A percentile compares a stretch with the other conserved stretches of the same genome.
Evolutionary conservation across 2,329 filamentous ascomycete species (phyloP).

Genomic region (Fusarium sp.): DNA sequence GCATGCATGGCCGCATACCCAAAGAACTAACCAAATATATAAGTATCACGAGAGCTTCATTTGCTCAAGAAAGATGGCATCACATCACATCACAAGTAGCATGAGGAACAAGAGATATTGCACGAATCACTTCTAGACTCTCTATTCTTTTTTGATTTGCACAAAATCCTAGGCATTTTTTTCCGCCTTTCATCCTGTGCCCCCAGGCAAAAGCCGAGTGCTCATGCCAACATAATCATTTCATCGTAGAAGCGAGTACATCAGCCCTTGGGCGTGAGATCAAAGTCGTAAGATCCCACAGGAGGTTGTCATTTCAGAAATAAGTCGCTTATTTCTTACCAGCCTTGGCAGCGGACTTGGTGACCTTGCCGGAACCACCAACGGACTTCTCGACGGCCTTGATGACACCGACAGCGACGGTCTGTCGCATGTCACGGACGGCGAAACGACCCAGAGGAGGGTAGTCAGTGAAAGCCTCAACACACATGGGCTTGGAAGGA

Average conservation of each 20-base stretch:
- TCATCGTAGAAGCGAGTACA: conserved; percentile 60
- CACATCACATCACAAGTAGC: conserved; percentile 1
- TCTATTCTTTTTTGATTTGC: conserved; percentile 62
- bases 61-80: not conserved
- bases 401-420: conserved; percentile 94
- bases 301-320: conserved; percentile 41
- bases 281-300: conserved; percentile 43
- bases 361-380: conserved; percentile 71
- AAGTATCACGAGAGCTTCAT: conserved; percentile 4
- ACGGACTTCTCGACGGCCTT: conserved; percentile 81
- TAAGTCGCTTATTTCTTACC: conserved; percentile 73
- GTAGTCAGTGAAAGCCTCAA: conserved; percentile 99
- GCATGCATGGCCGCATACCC: accelerated
- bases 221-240: conserved; percentile 60
- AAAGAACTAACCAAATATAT: not conserved
- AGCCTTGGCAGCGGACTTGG: conserved; percentile 79
- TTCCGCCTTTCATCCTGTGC: conserved; percentile 58
- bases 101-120: conserved; percentile 27
- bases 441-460: conserved; percentile 99
- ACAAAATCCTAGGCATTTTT: conserved; percentile 56
- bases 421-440: conserved; percentile 97
- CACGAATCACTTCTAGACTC: conserved; percentile 59
- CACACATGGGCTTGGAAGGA: conserved; percentile 99
- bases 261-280: conserved; percentile 46
- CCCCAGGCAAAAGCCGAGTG: conserved; percentile 55